Evolutionary conservation across 495 filamentous ascomycete species (phyloP).

Genomic region (Cladorrhinum samala): DNA sequence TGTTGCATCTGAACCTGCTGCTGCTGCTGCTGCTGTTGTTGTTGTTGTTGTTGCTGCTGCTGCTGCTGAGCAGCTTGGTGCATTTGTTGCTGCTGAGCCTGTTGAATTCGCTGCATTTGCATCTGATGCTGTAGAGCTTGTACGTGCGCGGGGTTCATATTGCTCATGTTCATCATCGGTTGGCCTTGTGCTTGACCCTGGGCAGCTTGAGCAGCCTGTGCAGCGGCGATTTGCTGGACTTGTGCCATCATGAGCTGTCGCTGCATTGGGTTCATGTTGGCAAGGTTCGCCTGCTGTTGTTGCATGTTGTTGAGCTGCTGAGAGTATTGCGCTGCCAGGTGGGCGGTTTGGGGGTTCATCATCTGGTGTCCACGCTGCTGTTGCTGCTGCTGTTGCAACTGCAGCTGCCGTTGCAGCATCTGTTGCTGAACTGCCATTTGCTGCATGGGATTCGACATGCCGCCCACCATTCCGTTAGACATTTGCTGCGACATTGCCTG

Average conservation of each 20-base stretch:
- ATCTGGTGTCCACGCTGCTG: constrained; percentile 25
- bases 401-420: constrained; percentile 28
- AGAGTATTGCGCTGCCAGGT: constrained; percentile 30
- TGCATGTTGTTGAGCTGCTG: constrained; percentile 28
- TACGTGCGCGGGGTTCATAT: constrained; percentile 32
- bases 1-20: not conserved
- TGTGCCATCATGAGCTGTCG: constrained; percentile 1
- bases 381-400: constrained; percentile 25
- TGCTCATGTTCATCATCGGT: constrained; percentile 29
- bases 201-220: constrained; percentile 11
- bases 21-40: constrained; percentile 30
- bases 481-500: constrained; percentile 25
- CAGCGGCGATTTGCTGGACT: constrained; percentile 38
- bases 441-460: constrained; percentile 29
- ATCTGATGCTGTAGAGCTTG: constrained; percentile 34
- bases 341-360: constrained; percentile 15
- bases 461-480: constrained; percentile 25
- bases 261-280: constrained; percentile 16
- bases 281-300: constrained; percentile 22
- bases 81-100: constrained; percentile 26
- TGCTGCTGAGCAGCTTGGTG: constrained; percentile 26
- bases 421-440: constrained; percentile 33
- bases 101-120: constrained; percentile 31
- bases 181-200: constrained; percentile 21
- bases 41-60: constrained; percentile 26